phyloP scores from a whole-genome alignment of 176 grass and related monocot species.

The Zoysia japonica region DNA sequence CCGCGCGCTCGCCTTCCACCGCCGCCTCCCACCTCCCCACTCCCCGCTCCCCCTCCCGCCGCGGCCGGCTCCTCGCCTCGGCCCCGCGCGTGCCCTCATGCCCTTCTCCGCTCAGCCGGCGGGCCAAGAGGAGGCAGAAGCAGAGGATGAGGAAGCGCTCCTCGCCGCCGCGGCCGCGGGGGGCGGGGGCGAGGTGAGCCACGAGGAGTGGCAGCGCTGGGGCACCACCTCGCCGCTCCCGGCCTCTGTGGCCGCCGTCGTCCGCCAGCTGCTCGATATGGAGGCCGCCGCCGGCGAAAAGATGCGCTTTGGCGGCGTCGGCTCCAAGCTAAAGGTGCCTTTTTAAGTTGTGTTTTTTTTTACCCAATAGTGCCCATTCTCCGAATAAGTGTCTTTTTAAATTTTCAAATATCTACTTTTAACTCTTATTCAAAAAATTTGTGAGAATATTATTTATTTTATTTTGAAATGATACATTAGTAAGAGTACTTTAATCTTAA shows the following conservation, averaged over 20 bases:
- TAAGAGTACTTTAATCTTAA: too few relatives aligned
- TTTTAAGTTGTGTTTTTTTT: neutral
- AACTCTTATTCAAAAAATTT: too few relatives aligned
- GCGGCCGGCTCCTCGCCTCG: neutral
- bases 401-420: too few relatives aligned
- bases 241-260: slow-evolving; percentile 40
- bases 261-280: slow-evolving; percentile 59
- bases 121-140: slow-evolving; percentile 11
- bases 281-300: slow-evolving; percentile 47
- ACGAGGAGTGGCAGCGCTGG: slow-evolving; percentile 74
- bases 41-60: slow-evolving; percentile 3
- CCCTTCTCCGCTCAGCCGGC: slow-evolving; percentile 26
- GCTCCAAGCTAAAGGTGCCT: slow-evolving; percentile 72
- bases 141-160: slow-evolving; percentile 27
- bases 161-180: neutral
- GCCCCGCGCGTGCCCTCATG: slow-evolving; percentile 23
- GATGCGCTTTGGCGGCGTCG: slow-evolving; percentile 75
- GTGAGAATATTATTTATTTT: too few relatives aligned
- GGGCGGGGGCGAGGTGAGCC: slow-evolving; percentile 40
- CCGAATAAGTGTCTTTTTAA: too few relatives aligned
- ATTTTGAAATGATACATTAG: too few relatives aligned
- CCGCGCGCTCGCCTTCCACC: slow-evolving; percentile 39
- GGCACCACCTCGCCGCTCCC: slow-evolving; percentile 75
- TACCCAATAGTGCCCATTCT: neutral
- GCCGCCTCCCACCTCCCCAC: slow-evolving; percentile 20